Percentiles rank a stretch among this genome's conserved stretches.
These are phyloP conservation scores for Myxozyma neotropica DNA, from an alignment of 805 yeast genomes.

Conservation along the genomic window DNA sequence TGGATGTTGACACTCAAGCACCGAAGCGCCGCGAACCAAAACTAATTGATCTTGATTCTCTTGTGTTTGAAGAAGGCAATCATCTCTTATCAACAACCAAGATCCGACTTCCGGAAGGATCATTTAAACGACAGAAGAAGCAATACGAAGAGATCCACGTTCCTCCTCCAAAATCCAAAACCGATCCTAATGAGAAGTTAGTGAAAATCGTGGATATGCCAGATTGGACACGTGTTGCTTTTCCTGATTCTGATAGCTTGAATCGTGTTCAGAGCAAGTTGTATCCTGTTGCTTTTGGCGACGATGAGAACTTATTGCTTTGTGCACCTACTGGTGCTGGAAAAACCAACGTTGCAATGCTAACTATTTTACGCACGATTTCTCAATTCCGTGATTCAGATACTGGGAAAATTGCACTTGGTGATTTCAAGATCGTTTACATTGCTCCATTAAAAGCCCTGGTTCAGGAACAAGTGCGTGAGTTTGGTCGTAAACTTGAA, in stretches of 20 bases:
- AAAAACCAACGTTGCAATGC: conserved; percentile 78
- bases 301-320: conserved; percentile 51
- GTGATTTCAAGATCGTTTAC: conserved; percentile 45
- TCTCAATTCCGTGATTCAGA: conserved; percentile 72
- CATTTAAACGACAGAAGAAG: conserved; percentile 71
- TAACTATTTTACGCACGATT: conserved; percentile 56
- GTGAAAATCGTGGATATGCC: conserved; percentile 70
- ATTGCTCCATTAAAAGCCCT: conserved; percentile 65
- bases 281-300: conserved; percentile 71
- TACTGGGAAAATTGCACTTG: conserved; percentile 37
- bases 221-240: conserved; percentile 77
- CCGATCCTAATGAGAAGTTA: conserved; percentile 45
- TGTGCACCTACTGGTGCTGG: conserved; percentile 66
- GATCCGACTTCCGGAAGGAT: conserved; percentile 78
- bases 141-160: conserved; percentile 85
- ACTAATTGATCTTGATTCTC: conserved; percentile 62
- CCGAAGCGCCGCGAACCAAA: conserved; percentile 44
- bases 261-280: conserved; percentile 85
- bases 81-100: conserved; percentile 66
- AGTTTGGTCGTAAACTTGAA: conserved; percentile 51
- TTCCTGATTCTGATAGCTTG: conserved; percentile 66
- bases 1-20: conserved; percentile 5
- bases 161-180: conserved; percentile 74
- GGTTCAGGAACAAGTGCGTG: conserved; percentile 53
- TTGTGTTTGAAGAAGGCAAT: conserved; percentile 72